Percentiles rank a stretch among this genome's conserved stretches.
These are phyloP conservation scores for Aspergillus caelatus DNA, from an alignment of 2,329 filamentous ascomycete species.

Conservation along the genomic window DNA sequence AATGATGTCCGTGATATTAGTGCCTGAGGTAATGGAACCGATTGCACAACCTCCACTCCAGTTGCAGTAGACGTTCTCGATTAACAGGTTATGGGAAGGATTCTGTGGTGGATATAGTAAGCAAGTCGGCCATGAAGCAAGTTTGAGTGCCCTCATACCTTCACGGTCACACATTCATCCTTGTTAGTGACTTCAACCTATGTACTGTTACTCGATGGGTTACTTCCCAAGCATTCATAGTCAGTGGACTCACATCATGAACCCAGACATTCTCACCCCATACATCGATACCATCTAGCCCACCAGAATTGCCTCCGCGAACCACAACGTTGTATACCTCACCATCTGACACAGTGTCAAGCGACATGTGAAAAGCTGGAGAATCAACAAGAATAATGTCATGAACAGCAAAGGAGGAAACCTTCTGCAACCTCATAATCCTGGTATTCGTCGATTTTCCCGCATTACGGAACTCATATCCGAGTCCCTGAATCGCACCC, in stretches of 20 bases:
- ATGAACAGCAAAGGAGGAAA: conserved; percentile 54
- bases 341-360: conserved; percentile 55
- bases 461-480: conserved; percentile 46
- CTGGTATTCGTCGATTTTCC: conserved; percentile 27
- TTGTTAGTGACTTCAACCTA: conserved; percentile 63
- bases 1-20: conserved; percentile 53
- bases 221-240: too few relatives aligned
- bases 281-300: conserved; percentile 60
- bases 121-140: neutral
- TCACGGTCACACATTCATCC: conserved; percentile 63
- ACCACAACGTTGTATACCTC: conserved; percentile 61
- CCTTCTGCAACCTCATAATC: conserved; percentile 41
- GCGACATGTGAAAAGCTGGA: conserved; percentile 53
- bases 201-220: too few relatives aligned
- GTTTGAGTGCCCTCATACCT: conserved; percentile 30
- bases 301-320: conserved; percentile 55
- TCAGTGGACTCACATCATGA: conserved; percentile 49
- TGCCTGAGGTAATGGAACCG: conserved; percentile 56
- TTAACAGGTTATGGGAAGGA: conserved; percentile 55
- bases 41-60: conserved; percentile 63
- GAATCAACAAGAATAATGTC: conserved; percentile 54
- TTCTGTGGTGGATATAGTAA: conserved; percentile 32
- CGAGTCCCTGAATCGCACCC: conserved; percentile 57
- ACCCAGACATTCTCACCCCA: conserved; percentile 59
- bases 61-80: conserved; percentile 65